Evolutionary conservation across 2,329 filamentous ascomycete genomes (phyloP).

Genomic region (Rachicladosporium sp.): DNA sequence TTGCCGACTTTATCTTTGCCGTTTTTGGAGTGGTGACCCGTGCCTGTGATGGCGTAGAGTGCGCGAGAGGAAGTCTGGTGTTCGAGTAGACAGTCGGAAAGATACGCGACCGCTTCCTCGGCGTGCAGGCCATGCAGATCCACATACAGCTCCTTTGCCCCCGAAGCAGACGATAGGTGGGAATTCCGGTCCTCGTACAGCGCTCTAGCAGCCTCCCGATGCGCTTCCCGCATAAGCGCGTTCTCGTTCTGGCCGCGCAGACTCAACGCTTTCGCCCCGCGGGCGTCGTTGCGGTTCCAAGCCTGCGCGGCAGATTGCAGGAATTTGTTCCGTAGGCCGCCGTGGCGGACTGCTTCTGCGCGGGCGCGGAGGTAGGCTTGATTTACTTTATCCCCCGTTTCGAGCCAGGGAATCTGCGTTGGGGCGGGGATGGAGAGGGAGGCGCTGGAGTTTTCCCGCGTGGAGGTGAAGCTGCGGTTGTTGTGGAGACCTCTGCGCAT

Average conservation of each 20-base stretch:
- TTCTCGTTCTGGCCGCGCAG: conserved; percentile 94
- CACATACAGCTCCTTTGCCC: conserved; percentile 69
- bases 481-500: conserved; percentile 44
- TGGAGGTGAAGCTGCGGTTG: conserved; percentile 52
- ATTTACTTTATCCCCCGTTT: conserved; percentile 83
- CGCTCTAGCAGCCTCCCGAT: conserved; percentile 81
- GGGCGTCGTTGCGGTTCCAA: conserved; percentile 95
- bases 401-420: conserved; percentile 90
- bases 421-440: conserved; percentile 76
- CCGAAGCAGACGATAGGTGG: conserved; percentile 35
- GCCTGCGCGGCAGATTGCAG: conserved; percentile 93
- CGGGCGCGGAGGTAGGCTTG: conserved; percentile 90
- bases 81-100: conserved; percentile 76
- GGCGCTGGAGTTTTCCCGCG: conserved; percentile 63
- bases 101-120: conserved; percentile 89
- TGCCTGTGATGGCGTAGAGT: conserved; percentile 92
- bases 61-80: conserved; percentile 61
- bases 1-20: conserved; percentile 98
- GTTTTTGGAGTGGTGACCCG: conserved; percentile 94
- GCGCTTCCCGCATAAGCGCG: conserved; percentile 90
- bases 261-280: conserved; percentile 87
- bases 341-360: conserved; percentile 93
- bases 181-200: conserved; percentile 91
- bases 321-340: conserved; percentile 92
- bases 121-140: conserved; percentile 98